These are phyloP conservation scores for Macrolepiota fuliginosa DNA, from an alignment of 768 basidiomycete genomes.

Conservation along the genomic window DNA sequence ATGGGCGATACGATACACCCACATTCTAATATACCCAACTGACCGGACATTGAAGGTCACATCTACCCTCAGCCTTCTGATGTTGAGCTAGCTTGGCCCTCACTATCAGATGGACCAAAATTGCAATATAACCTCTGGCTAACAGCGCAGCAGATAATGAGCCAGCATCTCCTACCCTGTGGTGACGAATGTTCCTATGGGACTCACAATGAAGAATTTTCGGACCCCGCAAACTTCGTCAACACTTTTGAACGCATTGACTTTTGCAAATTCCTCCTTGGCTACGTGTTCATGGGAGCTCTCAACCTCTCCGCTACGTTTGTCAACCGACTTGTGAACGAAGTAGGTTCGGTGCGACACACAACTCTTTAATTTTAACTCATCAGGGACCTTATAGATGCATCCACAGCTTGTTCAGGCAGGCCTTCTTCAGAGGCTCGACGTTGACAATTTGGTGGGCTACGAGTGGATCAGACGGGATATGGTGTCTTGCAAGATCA, in stretches of 20 bases:
- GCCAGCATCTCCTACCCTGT: not conserved
- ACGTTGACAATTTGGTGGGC: not conserved
- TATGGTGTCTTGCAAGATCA: not conserved
- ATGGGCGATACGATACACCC: too few relatives aligned
- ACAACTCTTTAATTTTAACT: not conserved
- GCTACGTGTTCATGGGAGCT: not conserved
- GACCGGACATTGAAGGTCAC: not conserved
- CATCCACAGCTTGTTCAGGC: not conserved
- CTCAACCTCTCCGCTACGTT: not conserved
- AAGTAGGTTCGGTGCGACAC: not conserved
- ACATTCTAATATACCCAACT: too few relatives aligned
- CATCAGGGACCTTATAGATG: not conserved
- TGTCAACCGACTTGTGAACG: not conserved
- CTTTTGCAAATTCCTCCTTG: not conserved
- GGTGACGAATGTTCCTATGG: not conserved
- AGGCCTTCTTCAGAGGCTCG: not conserved
- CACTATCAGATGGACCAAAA: not conserved
- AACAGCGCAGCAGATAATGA: not conserved
- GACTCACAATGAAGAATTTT: not conserved
- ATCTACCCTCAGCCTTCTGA: not conserved
- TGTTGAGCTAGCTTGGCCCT: not conserved
- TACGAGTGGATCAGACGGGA: not conserved
- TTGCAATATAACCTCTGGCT: not conserved
- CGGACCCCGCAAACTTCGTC: not conserved
- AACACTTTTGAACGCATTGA: not conserved